Base-by-base conservation (phyloP, 2,329 filamentous ascomycete genomes). In the Fusarium secorum region DNA sequence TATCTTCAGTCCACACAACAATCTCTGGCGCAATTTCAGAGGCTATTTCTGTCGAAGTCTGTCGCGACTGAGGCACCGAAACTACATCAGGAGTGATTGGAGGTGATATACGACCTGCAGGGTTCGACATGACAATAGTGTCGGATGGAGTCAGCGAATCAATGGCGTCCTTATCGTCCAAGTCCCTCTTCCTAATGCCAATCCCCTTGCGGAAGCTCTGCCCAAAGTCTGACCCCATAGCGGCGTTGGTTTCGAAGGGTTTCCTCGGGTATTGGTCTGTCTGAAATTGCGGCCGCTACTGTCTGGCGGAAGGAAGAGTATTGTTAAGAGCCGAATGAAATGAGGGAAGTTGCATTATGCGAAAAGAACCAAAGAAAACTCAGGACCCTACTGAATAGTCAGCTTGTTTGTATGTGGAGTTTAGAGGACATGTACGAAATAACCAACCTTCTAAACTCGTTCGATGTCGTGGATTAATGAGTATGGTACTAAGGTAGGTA, bases 1-100 rank as follows among this genome's bases (percentile, higher is more conserved):
- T 82, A 18, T 80, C 77, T 59, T 80, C 83, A 33, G 82, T 83
- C 79, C 82, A 83, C 22, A 85, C 84, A 8, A 84, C 74, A 30
- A 85, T 85, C 65, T 83, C 83, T 7, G 80, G 78, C 7, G 79
- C 81, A 36, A 81, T 79, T 39, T 83, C 80, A 49, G 77, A 78
- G 11, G 76, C 72, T 26, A 75, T 68, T 48, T 81, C 78, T 26
- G 79, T 79, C 58, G 73, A 80, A 52, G 75, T 76, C 70, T 76
- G 79, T 62, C 77, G 81, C 65, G 78, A 78, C 69, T 74, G 78
- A 70, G 68, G 70, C 33, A 72, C 72, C 17, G 68, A 74, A 42
- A 69, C 65, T 32, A 70, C 53, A 51, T 75, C 72, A 57, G 72
- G 74, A 42, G 74, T 71, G 55, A 66, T 65, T 22, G 77, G 74